Base-by-base conservation (phyloP, 495 filamentous ascomycete genomes). In the Lichenothelia convexa region DNA sequence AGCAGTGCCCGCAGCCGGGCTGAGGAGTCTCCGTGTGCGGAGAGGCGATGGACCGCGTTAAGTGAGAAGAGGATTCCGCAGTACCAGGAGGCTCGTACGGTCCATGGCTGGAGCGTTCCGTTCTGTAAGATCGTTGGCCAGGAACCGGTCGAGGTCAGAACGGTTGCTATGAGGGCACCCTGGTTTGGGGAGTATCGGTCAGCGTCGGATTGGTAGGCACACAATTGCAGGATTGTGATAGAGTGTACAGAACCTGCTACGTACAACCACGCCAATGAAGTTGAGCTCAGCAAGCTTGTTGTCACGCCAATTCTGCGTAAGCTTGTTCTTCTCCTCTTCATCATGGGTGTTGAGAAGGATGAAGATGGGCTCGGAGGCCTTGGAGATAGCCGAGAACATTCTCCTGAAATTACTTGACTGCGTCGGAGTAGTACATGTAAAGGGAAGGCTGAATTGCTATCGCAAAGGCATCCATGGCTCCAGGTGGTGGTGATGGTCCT, bases 201-300 rank as follows among this genome's bases (percentile, higher is more conserved):
- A 15, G 32, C 20, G 24, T 21, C 15, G 26, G 5, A 9, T 3
- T 18, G 11, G 41, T 24, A 11, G 24, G 36, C 27, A 6, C 9
- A 27, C 11, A 9, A 9, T n/a, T 27, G 27, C 7, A 7, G 12
- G 15, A 9, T 15, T 21, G 16, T 2, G 4, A 37, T 12, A 26
- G 3, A 40, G 31, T 38, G n/a, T 12, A 3, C 18, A 16, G 2
- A 26, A 17, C 19, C 18, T 32, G 40, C n/a, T 8, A 27, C 46
- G 18, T 43, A 46, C 49, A 27, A 54, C 48, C 24, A 51, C 30
- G 19, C 50, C 50, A 19, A 54, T 36, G 32, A 54, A 54, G 35
- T 41, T 51, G 32, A 54, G 29, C 33, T 53, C 50, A 9, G 34
- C 21, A 13, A 54, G 30, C 37, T 44, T 41, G 32, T 45, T 40